Evolutionary conservation across 305 asterid species (phyloP).

Genomic region (Withania somnifera): DNA sequence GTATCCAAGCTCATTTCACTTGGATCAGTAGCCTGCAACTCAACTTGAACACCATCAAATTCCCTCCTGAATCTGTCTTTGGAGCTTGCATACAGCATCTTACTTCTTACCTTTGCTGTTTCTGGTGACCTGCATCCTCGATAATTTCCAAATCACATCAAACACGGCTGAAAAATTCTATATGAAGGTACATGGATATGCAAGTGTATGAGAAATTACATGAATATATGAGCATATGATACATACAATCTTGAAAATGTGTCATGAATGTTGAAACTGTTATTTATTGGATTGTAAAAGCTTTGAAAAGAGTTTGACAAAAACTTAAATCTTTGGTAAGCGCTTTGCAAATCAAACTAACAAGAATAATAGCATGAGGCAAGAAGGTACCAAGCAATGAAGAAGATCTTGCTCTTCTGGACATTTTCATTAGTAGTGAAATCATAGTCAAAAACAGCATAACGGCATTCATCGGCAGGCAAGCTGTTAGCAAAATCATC

Average conservation of each 20-base stretch:
- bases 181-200: not conserved
- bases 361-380: not conserved
- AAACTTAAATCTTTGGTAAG: too few species aligned
- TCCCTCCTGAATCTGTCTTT: slow-evolving; percentile 26
- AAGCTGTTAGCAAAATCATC: slow-evolving; percentile 6
- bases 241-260: not conserved
- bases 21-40: slow-evolving; percentile 26
- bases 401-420: slow-evolving; percentile 16
- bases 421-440: slow-evolving; percentile 12
- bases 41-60: slow-evolving; percentile 20
- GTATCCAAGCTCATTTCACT: slow-evolving; percentile 25
- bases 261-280: too few species aligned
- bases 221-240: too few species aligned
- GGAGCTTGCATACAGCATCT: slow-evolving; percentile 24
- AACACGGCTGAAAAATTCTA: not conserved
- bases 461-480: slow-evolving; percentile 11
- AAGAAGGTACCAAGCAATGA: slow-evolving; percentile 3
- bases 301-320: too few species aligned
- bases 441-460: slow-evolving; percentile 15
- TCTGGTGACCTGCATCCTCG: slow-evolving; percentile 18
- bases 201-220: too few species aligned
- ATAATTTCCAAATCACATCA: not conserved
- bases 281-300: too few species aligned
- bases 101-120: slow-evolving; percentile 15
- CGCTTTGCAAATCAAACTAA: too few species aligned